Conservation (phyloP, 495 filamentous ascomycete species). For the Collariella sp. region DNA sequence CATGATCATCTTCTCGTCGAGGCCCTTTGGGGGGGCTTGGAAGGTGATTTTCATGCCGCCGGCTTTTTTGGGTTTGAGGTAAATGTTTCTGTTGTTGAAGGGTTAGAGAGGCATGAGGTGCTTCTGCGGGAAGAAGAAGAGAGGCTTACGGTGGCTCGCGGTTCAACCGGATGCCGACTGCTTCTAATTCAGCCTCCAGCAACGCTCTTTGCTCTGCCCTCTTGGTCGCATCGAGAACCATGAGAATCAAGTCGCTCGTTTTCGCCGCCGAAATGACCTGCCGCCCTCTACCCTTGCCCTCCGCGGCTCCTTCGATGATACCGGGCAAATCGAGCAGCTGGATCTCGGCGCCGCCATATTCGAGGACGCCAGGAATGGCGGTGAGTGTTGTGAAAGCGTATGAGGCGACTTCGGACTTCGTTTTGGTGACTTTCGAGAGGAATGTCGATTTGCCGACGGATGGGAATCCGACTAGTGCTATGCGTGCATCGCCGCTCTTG, state of each 20-base stretch:
- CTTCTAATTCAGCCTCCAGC: slow-evolving; percentile 87
- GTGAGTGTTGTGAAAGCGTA: slow-evolving; percentile 98
- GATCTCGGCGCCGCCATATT: slow-evolving; percentile 97
- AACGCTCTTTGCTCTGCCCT: slow-evolving; percentile 86
- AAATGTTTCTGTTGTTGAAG: slow-evolving; percentile 66
- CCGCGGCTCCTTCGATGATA: slow-evolving; percentile 95
- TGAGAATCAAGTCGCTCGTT: slow-evolving; percentile 94
- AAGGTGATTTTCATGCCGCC: slow-evolving; percentile 99
- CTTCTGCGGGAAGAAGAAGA: neutral
- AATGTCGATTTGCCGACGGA: slow-evolving; percentile 99
- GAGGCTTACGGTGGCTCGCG: slow-evolving; percentile 74
- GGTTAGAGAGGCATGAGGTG: slow-evolving; percentile 1
- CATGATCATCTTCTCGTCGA: slow-evolving; percentile 96
- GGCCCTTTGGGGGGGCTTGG: slow-evolving; percentile 71
- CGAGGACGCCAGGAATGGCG: slow-evolving; percentile 93
- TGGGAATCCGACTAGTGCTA: slow-evolving; percentile 94
- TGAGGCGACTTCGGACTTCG: slow-evolving; percentile 89
- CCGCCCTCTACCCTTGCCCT: slow-evolving; percentile 91
- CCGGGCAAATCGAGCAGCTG: slow-evolving; percentile 97
- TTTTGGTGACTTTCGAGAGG: slow-evolving; percentile 97
- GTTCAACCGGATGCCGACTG: slow-evolving; percentile 93
- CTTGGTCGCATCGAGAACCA: slow-evolving; percentile 97
- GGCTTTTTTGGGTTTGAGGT: slow-evolving; percentile 94
- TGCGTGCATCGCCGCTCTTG: slow-evolving; percentile 94
- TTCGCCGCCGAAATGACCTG: slow-evolving; percentile 99